Evolutionary conservation across 768 basidiomycete species (phyloP).

Genomic region (Leccinum subgranulosum): DNA sequence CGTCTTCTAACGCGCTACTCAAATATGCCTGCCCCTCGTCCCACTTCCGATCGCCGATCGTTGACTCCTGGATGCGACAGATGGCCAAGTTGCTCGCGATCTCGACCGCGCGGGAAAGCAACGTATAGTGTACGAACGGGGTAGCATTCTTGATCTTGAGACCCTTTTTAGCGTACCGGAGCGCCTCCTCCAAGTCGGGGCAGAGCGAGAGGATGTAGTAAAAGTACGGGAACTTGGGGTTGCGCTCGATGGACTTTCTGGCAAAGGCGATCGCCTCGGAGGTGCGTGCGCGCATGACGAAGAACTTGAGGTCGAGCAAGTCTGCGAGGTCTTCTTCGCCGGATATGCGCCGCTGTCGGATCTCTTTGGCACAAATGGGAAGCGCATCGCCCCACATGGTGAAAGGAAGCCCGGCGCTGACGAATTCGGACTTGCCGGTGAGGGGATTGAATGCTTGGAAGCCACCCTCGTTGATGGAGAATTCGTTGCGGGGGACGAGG

Average conservation of each 20-base stretch:
- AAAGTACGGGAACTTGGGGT: conserved; percentile 59
- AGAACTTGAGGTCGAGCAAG: conserved; percentile 61
- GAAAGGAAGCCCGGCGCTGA: conserved; percentile 57
- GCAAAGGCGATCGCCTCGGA: conserved; percentile 48
- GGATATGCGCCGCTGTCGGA: conserved; percentile 42
- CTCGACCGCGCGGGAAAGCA: conserved; percentile 61
- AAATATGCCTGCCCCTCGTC: conserved; percentile 62
- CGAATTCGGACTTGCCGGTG: conserved; percentile 40
- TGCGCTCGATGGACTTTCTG: conserved; percentile 47
- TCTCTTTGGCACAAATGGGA: conserved; percentile 55
- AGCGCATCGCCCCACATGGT: conserved; percentile 55
- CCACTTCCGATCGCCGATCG: conserved; percentile 42
- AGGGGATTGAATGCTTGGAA: conserved; percentile 44
- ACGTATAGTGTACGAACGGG: conserved; percentile 52
- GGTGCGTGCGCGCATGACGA: conserved; percentile 47
- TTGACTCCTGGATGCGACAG: conserved; percentile 43
- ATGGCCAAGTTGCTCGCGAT: conserved; percentile 59
- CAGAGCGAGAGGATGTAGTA: conserved; percentile 59
- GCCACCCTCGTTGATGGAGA: conserved; percentile 55
- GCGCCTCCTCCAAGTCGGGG: conserved; percentile 45
- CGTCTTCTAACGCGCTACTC: conserved; percentile 57
- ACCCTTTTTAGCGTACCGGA: conserved; percentile 65
- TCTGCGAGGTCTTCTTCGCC: conserved; percentile 54
- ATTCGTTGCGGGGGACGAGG: conserved; percentile 57
- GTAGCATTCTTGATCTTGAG: conserved; percentile 53